phyloP scores from a whole-genome alignment of 495 filamentous ascomycete genomes.

The Podospora comata region DNA sequence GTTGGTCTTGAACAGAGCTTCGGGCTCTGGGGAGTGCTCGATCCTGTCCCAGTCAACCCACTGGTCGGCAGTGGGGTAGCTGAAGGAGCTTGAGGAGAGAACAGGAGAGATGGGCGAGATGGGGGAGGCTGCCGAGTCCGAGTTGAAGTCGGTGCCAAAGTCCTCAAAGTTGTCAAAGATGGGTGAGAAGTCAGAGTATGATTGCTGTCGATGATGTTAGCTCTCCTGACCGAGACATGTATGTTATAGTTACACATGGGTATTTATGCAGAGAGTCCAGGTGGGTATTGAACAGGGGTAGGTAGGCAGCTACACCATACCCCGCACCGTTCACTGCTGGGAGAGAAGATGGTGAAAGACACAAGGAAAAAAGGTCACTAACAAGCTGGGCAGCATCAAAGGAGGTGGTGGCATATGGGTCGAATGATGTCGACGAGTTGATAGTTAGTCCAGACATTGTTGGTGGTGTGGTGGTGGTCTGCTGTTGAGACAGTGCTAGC shows the following conservation, averaged over 20 bases:
- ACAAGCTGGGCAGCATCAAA: slow-evolving; percentile 26
- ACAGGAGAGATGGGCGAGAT: slow-evolving; percentile 29
- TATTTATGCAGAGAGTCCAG: neutral
- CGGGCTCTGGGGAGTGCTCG: slow-evolving; percentile 21
- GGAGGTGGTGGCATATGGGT: slow-evolving; percentile 24
- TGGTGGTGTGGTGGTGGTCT: neutral
- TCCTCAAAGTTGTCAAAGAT: slow-evolving; percentile 23
- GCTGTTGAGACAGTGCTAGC: neutral
- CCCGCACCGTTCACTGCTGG: neutral
- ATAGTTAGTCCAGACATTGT: slow-evolving; percentile 20
- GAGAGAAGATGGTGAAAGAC: slow-evolving; percentile 3
- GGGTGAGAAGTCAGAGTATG: slow-evolving; percentile 28
- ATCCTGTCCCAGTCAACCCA: slow-evolving; percentile 24
- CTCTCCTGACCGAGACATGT: slow-evolving; percentile 4
- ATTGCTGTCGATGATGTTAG: slow-evolving; percentile 23
- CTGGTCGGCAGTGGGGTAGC: slow-evolving; percentile 23
- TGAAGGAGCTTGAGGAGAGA: slow-evolving; percentile 28
- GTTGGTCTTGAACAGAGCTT: slow-evolving; percentile 23
- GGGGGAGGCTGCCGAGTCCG: slow-evolving; percentile 31
- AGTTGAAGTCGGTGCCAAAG: slow-evolving; percentile 31
- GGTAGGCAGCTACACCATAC: neutral
- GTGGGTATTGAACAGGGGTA: neutral
- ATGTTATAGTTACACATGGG: slow-evolving; percentile 9
- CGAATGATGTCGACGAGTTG: slow-evolving; percentile 22
- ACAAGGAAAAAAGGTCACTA: slow-evolving; percentile 19